These are phyloP conservation scores for Pseudocercospora cruenta DNA, from an alignment of 2,329 filamentous ascomycete genomes.

Conservation along the genomic window DNA sequence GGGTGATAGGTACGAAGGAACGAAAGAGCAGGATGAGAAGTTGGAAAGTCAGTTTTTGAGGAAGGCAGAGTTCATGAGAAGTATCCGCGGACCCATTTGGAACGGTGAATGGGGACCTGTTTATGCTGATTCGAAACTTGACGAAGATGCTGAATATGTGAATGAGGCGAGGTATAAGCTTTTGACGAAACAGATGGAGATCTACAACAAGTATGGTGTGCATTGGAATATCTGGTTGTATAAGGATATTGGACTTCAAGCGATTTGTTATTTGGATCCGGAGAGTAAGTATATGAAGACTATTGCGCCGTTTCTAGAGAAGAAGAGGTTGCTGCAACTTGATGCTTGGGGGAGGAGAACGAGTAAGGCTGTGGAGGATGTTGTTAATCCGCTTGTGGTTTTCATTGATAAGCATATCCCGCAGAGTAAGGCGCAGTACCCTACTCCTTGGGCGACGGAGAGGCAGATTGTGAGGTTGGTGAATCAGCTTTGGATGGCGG, in stretches of 20 bases:
- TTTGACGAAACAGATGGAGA: slow-evolving; percentile 51
- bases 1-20: slow-evolving; percentile 48
- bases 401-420: slow-evolving; percentile 37
- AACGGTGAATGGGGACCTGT: slow-evolving; percentile 56
- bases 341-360: slow-evolving; percentile 59
- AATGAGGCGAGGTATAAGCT: slow-evolving; percentile 50
- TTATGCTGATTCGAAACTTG: slow-evolving; percentile 48
- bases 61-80: slow-evolving; percentile 54
- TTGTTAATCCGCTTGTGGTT: slow-evolving; percentile 44
- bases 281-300: slow-evolving; percentile 49
- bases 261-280: slow-evolving; percentile 34
- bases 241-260: slow-evolving; percentile 42
- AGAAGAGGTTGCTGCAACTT: slow-evolving; percentile 57
- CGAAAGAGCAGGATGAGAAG: slow-evolving; percentile 47
- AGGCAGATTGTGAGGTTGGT: slow-evolving; percentile 44
- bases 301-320: slow-evolving; percentile 57
- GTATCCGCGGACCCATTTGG: slow-evolving; percentile 51
- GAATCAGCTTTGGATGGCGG: slow-evolving; percentile 55
- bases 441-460: slow-evolving; percentile 38
- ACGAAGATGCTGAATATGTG: slow-evolving; percentile 42
- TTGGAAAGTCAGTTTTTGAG: slow-evolving; percentile 51
- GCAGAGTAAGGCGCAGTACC: slow-evolving; percentile 35
- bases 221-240: slow-evolving; percentile 58
- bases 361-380: slow-evolving; percentile 47
- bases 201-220: slow-evolving; percentile 57